Percentiles rank a stretch among this genome's conserved stretches.
Evolutionary conservation across 129 eudicot species (phyloP).

Genomic region (Artemisia argyi): DNA sequence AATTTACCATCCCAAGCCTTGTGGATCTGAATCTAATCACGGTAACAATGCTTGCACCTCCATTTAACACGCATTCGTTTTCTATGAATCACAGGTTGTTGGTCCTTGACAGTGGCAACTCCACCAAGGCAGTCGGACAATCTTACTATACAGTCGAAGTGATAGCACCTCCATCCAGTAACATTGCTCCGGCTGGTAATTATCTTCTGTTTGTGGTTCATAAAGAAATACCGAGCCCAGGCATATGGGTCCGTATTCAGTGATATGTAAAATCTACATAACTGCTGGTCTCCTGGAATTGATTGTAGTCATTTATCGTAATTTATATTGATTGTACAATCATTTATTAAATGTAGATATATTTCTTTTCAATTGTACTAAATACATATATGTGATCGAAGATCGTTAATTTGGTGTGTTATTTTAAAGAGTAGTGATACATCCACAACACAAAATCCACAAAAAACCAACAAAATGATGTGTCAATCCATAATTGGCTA

Average conservation of each 20-base stretch:
- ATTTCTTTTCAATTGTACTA: neutral
- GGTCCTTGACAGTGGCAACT: neutral
- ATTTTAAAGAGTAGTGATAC: no score
- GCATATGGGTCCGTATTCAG: neutral
- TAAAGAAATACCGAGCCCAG: neutral
- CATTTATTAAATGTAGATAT: neutral
- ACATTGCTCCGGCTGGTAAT: slow-evolving; percentile 4
- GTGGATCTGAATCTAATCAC: neutral
- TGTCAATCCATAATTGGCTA: no score
- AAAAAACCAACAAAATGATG: no score
- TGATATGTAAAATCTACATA: neutral
- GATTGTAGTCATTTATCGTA: neutral
- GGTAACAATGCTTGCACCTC: neutral
- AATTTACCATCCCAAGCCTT: neutral
- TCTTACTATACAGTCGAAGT: neutral
- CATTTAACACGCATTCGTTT: neutral
- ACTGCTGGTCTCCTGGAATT: neutral
- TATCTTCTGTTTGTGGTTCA: slow-evolving; percentile 1
- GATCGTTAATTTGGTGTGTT: slow-evolving; percentile 1
- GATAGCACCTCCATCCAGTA: neutral
- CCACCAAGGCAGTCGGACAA: neutral
- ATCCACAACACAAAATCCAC: no score
- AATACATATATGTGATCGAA: neutral
- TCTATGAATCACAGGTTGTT: neutral
- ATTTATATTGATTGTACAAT: neutral